Evolutionary conservation across 139 green algal species (phyloP).

Genomic region (Diplosphaera chodatii): DNA sequence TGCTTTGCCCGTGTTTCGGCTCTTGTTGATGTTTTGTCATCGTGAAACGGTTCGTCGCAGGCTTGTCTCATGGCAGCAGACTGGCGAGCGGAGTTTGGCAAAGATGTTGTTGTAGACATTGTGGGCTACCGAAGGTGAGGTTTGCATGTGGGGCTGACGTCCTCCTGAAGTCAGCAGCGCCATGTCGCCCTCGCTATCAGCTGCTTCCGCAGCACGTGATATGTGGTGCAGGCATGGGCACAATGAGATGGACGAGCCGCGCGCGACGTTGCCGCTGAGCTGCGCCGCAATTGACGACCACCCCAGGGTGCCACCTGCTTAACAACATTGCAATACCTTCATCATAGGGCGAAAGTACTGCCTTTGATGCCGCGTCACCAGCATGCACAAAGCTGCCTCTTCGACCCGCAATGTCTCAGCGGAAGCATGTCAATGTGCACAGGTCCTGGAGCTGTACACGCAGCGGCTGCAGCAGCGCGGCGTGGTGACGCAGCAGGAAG

Average conservation of each 20-base stretch:
- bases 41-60: not conserved
- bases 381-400: too few relatives aligned
- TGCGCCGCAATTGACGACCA: slow-evolving; percentile 37
- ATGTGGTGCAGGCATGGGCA: slow-evolving; percentile 39
- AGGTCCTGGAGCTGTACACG: slow-evolving; percentile 36
- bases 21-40: too few relatives aligned
- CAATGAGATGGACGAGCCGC: slow-evolving; percentile 63
- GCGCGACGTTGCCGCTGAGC: slow-evolving; percentile 40
- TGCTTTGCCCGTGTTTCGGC: not conserved
- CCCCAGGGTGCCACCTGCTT: slow-evolving; percentile 6
- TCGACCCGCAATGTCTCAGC: too few relatives aligned
- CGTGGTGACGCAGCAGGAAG: not conserved
- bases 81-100: slow-evolving; percentile 36
- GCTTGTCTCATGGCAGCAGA: slow-evolving; percentile 44
- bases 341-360: too few relatives aligned
- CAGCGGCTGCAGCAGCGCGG: slow-evolving; percentile 23
- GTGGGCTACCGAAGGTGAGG: slow-evolving; percentile 40
- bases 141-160: too few relatives aligned
- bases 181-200: too few relatives aligned
- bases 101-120: slow-evolving; percentile 64
- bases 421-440: too few relatives aligned
- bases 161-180: too few relatives aligned
- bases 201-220: too few relatives aligned
- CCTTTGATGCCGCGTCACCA: too few relatives aligned
- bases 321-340: too few relatives aligned